A percentile compares a stretch with the other conserved stretches of the same genome.
Conservation (phyloP, 2,329 filamentous ascomycete genomes). For the Sarocladium strictum region DNA sequence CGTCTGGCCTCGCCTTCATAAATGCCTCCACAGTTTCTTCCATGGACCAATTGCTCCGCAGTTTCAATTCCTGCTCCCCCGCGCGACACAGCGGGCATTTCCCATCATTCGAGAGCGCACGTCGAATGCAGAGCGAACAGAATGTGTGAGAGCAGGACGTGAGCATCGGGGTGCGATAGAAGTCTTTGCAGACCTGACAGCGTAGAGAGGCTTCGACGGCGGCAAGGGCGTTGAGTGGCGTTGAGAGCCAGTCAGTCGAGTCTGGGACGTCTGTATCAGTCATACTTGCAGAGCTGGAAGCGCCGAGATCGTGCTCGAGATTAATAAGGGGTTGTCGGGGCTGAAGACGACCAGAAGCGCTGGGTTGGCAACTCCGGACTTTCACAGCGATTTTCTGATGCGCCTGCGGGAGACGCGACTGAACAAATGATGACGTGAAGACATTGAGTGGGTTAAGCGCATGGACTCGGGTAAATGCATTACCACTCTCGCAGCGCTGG, state of each 20-base stretch:
- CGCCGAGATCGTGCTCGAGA: neutral
- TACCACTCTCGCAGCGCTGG: neutral
- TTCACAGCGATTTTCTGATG: too few relatives aligned
- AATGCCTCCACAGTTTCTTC: slow-evolving; percentile 83
- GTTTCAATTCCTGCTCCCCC: slow-evolving; percentile 73
- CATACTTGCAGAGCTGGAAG: slow-evolving; percentile 17
- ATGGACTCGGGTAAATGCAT: slow-evolving; percentile 1
- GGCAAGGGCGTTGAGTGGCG: slow-evolving; percentile 59
- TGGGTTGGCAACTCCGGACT: too few relatives aligned
- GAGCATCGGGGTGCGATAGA: slow-evolving; percentile 90
- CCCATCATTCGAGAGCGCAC: slow-evolving; percentile 74
- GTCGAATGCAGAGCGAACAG: slow-evolving; percentile 90
- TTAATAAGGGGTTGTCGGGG: too few relatives aligned
- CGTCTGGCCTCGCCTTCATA: slow-evolving; percentile 52
- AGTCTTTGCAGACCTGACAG: slow-evolving; percentile 97
- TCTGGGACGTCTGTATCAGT: slow-evolving; percentile 50
- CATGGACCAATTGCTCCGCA: slow-evolving; percentile 79
- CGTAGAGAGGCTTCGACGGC: slow-evolving; percentile 78
- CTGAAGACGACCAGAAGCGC: too few relatives aligned
- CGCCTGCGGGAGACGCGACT: slow-evolving; percentile 8
- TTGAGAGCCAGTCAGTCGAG: slow-evolving; percentile 79
- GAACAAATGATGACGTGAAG: slow-evolving; percentile 6
- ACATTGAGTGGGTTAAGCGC: slow-evolving; percentile 1
- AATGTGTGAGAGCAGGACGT: slow-evolving; percentile 95
- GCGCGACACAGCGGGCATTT: slow-evolving; percentile 82